These are phyloP conservation scores for Cocos nucifera DNA, from an alignment of 176 grass and related monocot genomes.

Conservation along the genomic window DNA sequence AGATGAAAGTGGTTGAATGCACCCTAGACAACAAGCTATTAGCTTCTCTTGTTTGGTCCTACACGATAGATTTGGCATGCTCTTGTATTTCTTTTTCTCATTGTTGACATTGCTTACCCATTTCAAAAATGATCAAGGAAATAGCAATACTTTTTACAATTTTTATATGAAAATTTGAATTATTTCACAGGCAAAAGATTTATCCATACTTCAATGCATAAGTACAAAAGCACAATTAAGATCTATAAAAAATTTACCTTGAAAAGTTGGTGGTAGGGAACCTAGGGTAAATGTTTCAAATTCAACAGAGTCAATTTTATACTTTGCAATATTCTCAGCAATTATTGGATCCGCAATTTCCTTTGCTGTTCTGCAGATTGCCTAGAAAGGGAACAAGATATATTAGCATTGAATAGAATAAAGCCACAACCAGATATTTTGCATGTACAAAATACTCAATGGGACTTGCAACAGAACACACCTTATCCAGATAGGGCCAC, in stretches of 20 bases:
- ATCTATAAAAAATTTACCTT: constrained; percentile 41
- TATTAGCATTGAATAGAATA: constrained; percentile 4
- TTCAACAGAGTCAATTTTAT: constrained; percentile 80
- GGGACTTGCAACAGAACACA: constrained; percentile 16
- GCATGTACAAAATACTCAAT: neutral
- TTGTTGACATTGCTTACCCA: no score
- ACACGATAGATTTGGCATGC: no score
- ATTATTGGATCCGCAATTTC: constrained; percentile 82
- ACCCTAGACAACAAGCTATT: no score
- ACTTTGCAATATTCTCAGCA: constrained; percentile 62
- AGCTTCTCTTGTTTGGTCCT: no score
- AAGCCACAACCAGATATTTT: constrained; percentile 7
- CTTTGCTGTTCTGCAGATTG: constrained; percentile 76
- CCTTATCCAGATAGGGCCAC: constrained; percentile 95
- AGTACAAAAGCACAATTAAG: neutral
- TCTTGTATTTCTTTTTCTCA: no score
- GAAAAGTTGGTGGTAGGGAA: constrained; percentile 79
- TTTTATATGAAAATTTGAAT: no score
- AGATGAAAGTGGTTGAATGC: no score
- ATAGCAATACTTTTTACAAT: no score
- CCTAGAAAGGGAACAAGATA: constrained; percentile 40
- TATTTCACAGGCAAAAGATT: neutral
- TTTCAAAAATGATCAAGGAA: no score
- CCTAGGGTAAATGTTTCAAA: constrained; percentile 90
- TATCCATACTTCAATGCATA: neutral